These are phyloP conservation scores for Trichoderma virens DNA, from an alignment of 495 filamentous ascomycete species.

Conservation along the genomic window DNA sequence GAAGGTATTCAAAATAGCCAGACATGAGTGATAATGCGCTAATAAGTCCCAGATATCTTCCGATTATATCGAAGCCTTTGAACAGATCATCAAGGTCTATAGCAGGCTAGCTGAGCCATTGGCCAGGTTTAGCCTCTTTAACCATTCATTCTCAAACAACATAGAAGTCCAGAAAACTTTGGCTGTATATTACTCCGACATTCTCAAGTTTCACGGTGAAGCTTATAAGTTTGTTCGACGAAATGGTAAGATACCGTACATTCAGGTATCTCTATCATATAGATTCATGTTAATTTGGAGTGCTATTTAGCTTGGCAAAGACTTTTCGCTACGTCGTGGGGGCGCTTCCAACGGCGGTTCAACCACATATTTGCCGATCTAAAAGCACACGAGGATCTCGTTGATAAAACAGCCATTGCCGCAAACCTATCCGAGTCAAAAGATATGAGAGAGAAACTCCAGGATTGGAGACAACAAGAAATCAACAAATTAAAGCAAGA, in stretches of 20 bases:
- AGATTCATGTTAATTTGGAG: slow-evolving; percentile 31
- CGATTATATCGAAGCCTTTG: slow-evolving; percentile 30
- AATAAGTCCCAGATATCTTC: slow-evolving; percentile 31
- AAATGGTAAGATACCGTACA: slow-evolving; percentile 26
- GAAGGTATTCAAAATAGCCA: too few relatives aligned
- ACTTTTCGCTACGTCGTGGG: slow-evolving; percentile 35
- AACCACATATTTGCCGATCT: slow-evolving; percentile 31
- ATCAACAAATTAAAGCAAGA: slow-evolving; percentile 17
- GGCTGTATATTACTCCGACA: slow-evolving; percentile 35
- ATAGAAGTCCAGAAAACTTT: slow-evolving; percentile 30
- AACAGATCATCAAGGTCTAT: slow-evolving; percentile 35
- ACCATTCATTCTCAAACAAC: slow-evolving; percentile 23
- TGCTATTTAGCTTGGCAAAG: slow-evolving; percentile 34
- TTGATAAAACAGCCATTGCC: slow-evolving; percentile 30
- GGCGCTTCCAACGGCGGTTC: slow-evolving; percentile 32
- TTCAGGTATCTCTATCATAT: slow-evolving; percentile 19
- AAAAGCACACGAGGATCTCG: slow-evolving; percentile 25
- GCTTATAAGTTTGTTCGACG: slow-evolving; percentile 39
- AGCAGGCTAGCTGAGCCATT: slow-evolving; percentile 31
- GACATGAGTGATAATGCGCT: too few relatives aligned
- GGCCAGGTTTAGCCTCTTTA: slow-evolving; percentile 28
- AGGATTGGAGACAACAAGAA: slow-evolving; percentile 18
- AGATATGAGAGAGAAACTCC: slow-evolving; percentile 22
- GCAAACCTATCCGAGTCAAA: slow-evolving; percentile 17
- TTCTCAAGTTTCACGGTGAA: slow-evolving; percentile 37